phyloP scores from a whole-genome alignment of 805 yeast genomes.

The Wickerhamomyces silvicola region DNA sequence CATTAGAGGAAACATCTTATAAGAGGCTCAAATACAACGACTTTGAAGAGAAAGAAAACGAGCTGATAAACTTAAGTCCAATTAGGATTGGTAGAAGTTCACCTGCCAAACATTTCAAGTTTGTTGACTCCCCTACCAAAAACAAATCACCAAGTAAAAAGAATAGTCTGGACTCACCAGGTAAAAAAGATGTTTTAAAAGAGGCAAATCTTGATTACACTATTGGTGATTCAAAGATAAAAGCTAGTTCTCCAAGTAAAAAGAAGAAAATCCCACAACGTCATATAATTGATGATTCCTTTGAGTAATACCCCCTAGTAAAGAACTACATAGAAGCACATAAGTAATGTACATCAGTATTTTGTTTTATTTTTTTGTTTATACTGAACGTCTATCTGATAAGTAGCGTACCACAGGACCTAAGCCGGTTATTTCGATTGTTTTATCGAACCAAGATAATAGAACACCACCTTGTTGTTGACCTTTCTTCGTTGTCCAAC shows the following conservation, averaged over 20 bases:
- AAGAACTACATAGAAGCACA: too few species aligned
- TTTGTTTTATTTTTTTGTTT: conserved; percentile 12
- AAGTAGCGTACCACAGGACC: conserved; percentile 85
- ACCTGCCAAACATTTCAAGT: conserved; percentile 16
- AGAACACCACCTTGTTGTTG: conserved; percentile 82
- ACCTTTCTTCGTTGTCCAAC: conserved; percentile 72
- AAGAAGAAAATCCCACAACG: conserved; percentile 12
- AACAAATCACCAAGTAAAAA: conserved; percentile 4
- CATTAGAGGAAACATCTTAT: neutral
- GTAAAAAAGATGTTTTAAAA: conserved; percentile 8
- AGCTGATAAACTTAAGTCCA: conserved; percentile 13
- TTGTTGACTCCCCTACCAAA: conserved; percentile 7
- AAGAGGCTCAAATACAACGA: conserved; percentile 11
- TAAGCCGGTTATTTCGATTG: conserved; percentile 76
- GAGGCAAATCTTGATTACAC: conserved; percentile 11
- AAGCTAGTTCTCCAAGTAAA: conserved; percentile 10
- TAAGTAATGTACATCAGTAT: too few species aligned
- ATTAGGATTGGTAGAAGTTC: conserved; percentile 9
- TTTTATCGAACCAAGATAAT: conserved; percentile 88
- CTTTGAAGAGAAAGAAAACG: conserved; percentile 10
- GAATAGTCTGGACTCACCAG: conserved; percentile 7
- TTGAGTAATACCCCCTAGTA: too few species aligned
- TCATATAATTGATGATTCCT: conserved; percentile 6
- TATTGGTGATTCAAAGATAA: conserved; percentile 7
- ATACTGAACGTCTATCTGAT: conserved; percentile 79